Evolutionary conservation across 768 basidiomycete species (phyloP).

Genomic region (Pleurotus salmoneostramineus): DNA sequence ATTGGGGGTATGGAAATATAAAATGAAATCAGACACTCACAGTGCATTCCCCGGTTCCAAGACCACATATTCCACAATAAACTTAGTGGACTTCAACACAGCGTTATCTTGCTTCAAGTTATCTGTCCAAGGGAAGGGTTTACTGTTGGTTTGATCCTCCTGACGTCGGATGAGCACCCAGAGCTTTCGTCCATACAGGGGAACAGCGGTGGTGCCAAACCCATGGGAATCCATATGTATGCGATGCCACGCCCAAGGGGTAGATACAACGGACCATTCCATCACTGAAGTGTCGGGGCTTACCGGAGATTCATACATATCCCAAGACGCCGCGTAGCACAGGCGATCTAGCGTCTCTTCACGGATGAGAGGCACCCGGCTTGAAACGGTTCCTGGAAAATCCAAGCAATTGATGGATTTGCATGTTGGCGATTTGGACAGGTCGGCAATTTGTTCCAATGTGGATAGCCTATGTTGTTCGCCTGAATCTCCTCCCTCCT

Average conservation of each 20-base stretch:
- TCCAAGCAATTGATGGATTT: background rate
- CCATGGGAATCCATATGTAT: background rate
- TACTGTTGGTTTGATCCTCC: background rate
- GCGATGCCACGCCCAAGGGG: background rate
- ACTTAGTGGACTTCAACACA: background rate
- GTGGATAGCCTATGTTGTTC: background rate
- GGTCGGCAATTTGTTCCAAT: background rate
- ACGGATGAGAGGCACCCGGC: background rate
- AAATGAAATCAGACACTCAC: background rate
- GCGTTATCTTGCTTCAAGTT: background rate
- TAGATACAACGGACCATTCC: background rate
- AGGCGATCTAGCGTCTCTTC: background rate
- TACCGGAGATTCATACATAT: background rate
- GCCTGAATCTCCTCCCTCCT: background rate
- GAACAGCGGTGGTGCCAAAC: background rate
- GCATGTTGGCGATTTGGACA: background rate
- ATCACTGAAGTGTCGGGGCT: background rate
- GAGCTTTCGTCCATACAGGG: background rate
- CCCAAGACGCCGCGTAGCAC: background rate
- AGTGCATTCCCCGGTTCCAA: background rate
- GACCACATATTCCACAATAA: background rate
- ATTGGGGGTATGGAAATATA: background rate
- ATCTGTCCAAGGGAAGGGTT: background rate
- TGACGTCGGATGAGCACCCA: background rate
- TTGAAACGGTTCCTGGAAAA: background rate